These are phyloP conservation scores for Scorias spongiosa DNA, from an alignment of 2,329 filamentous ascomycete species.

Conservation along the genomic window DNA sequence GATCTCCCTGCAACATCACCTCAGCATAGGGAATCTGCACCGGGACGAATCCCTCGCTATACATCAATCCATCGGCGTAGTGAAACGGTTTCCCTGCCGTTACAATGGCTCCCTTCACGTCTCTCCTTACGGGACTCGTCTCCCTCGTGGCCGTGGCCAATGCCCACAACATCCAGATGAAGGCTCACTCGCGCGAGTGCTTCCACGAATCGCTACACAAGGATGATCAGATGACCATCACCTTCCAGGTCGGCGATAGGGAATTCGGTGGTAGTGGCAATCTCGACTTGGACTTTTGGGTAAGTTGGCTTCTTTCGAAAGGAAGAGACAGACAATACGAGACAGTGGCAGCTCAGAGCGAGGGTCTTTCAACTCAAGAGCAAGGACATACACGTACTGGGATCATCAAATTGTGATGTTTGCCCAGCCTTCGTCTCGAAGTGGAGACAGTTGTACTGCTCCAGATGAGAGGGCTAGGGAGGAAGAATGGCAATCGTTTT, in stretches of 20 bases:
- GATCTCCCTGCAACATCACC: too few species aligned
- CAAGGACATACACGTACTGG: slow-evolving; percentile 18
- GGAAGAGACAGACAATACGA: not conserved
- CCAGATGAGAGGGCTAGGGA: too few species aligned
- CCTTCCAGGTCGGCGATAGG: slow-evolving; percentile 92
- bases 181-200: slow-evolving; percentile 86
- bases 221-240: slow-evolving; percentile 97
- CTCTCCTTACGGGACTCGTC: slow-evolving; percentile 30
- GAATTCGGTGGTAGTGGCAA: slow-evolving; percentile 93
- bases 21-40: too few species aligned
- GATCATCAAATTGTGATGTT: too few species aligned
- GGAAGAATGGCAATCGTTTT: too few species aligned
- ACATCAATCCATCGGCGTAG: too few species aligned
- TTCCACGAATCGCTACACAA: slow-evolving; percentile 87
- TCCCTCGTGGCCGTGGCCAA: slow-evolving; percentile 47
- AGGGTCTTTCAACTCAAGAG: slow-evolving; percentile 62
- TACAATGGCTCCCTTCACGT: slow-evolving; percentile 19
- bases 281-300: slow-evolving; percentile 95
- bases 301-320: slow-evolving; percentile 31
- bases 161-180: slow-evolving; percentile 92
- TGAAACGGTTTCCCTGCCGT: not conserved
- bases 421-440: too few species aligned
- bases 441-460: too few species aligned
- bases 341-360: not conserved
- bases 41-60: too few species aligned